phyloP scores from a whole-genome alignment of 2,329 filamentous ascomycete species.

The Chrysoporthe deuterocubensis region DNA sequence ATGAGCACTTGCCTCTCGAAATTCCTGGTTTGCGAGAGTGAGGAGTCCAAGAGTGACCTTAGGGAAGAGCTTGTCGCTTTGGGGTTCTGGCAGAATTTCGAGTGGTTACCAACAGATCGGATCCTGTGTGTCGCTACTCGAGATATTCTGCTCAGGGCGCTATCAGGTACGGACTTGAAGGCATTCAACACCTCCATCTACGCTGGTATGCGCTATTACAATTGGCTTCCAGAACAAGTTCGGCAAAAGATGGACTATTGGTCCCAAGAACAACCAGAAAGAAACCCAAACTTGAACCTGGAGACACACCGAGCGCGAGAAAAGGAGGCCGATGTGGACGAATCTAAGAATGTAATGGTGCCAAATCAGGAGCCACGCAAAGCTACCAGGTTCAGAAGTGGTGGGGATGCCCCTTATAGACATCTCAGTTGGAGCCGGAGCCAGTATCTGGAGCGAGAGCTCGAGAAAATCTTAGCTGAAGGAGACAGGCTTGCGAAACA shows the following conservation, averaged over 20 bases:
- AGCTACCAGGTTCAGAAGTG: too few species aligned
- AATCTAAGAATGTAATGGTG: too few species aligned
- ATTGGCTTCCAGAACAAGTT: neutral
- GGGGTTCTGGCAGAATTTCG: neutral
- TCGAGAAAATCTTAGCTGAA: too few species aligned
- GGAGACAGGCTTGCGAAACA: too few species aligned
- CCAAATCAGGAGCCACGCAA: too few species aligned
- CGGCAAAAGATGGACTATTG: neutral
- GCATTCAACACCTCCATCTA: neutral
- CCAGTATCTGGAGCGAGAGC: too few species aligned
- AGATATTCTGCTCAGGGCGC: constrained; percentile 6
- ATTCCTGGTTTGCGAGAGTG: neutral
- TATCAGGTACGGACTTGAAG: neutral
- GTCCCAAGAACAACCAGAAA: neutral
- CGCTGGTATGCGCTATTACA: neutral
- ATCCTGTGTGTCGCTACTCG: neutral
- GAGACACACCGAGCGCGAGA: too few species aligned
- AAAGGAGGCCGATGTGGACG: too few species aligned
- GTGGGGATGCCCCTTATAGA: too few species aligned
- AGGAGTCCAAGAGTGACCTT: neutral
- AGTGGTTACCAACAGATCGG: neutral
- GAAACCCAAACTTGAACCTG: neutral
- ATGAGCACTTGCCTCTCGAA: neutral
- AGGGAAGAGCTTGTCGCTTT: neutral
- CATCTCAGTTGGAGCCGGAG: too few species aligned